Conservation (phyloP, 345 rosid genomes). For the Eucalyptus regnans region DNA sequence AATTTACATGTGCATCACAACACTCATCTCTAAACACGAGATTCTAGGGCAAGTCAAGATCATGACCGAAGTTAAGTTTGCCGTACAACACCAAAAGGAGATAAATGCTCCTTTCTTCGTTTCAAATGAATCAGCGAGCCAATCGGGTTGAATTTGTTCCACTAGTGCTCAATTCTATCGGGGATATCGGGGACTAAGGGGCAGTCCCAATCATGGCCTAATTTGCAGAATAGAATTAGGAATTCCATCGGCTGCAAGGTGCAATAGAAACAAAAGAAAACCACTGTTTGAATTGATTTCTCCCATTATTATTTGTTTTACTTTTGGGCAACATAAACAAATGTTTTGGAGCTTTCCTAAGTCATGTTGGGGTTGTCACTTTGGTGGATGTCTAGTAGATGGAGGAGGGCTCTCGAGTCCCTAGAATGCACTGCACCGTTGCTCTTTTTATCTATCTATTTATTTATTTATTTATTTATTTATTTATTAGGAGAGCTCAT, state of each 20-base stretch:
- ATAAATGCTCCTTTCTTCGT: conserved; percentile 4
- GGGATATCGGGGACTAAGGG: neutral
- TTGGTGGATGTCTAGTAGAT: neutral
- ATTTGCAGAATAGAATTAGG: neutral
- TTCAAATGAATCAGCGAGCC: neutral
- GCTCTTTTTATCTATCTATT: neutral
- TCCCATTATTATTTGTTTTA: neutral
- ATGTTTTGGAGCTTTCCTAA: neutral
- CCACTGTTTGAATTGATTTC: neutral
- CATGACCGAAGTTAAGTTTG: conserved; percentile 7
- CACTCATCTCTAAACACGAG: neutral
- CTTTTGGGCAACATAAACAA: neutral
- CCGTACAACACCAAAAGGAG: neutral
- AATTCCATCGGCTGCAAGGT: neutral
- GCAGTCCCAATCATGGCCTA: conserved; percentile 9
- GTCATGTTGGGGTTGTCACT: neutral
- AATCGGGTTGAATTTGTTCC: neutral
- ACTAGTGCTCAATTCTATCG: neutral
- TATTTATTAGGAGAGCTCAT: neutral
- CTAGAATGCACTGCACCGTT: neutral
- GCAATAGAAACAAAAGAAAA: neutral
- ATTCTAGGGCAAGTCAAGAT: neutral
- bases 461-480: neutral
- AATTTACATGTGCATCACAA: neutral
- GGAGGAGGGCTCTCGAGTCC: neutral